These are phyloP conservation scores for Globisporangium alternatum DNA, from an alignment of 352 stramenopile genomes.

Conservation along the genomic window DNA sequence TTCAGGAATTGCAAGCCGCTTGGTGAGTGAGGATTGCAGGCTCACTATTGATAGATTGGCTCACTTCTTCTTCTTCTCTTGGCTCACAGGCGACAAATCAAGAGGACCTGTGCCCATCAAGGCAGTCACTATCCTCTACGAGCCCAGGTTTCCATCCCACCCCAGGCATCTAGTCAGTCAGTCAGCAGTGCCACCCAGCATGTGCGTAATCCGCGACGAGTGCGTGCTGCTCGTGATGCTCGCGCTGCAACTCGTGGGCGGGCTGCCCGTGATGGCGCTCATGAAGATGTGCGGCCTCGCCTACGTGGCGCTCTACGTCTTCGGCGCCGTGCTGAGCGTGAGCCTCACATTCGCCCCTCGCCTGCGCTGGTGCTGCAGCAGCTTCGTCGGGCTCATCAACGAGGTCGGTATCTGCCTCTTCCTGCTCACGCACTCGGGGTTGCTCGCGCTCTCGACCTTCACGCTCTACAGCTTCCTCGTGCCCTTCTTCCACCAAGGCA, in stretches of 20 bases:
- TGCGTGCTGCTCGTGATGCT: constrained; percentile 45
- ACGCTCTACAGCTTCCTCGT: constrained; percentile 35
- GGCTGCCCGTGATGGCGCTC: constrained; percentile 43
- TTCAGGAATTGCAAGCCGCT: background rate
- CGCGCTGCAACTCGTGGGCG: constrained; percentile 32
- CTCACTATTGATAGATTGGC: background rate
- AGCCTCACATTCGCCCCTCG: constrained; percentile 38
- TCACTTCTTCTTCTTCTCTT: background rate
- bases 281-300: constrained; percentile 43
- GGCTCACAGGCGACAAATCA: background rate
- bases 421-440: constrained; percentile 34
- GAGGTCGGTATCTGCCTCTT: constrained; percentile 43
- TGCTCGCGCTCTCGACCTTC: constrained; percentile 40
- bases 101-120: background rate
- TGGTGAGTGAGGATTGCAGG: background rate
- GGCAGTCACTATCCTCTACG: background rate
- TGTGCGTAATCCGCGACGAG: constrained; percentile 47
- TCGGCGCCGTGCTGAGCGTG: constrained; percentile 38
- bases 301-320: constrained; percentile 31
- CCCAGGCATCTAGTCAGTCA: background rate
- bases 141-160: background rate
- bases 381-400: constrained; percentile 31
- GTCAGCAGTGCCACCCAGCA: constrained; percentile 1
- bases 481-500: constrained; percentile 27
- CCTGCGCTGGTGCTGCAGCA: constrained; percentile 33